Evolutionary conservation across 495 filamentous ascomycete species (phyloP).

Genomic region (Penicillium paradoxum): DNA sequence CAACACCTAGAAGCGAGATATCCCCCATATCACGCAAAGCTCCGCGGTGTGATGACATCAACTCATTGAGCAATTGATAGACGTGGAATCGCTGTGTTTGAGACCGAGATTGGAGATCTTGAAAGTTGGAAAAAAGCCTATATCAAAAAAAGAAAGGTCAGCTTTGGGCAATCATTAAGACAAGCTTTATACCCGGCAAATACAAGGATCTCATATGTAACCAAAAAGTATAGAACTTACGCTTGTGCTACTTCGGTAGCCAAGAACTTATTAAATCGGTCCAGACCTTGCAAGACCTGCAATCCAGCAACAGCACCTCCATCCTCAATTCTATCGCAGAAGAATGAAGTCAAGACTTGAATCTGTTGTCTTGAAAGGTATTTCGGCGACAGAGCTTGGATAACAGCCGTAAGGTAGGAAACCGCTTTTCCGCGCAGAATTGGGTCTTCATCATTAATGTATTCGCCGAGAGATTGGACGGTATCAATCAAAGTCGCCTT

Average conservation of each 20-base stretch:
- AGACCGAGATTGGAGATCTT: constrained; percentile 58
- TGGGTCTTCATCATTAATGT: constrained; percentile 66
- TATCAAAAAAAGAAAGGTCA: constrained; percentile 8
- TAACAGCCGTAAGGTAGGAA: constrained; percentile 62
- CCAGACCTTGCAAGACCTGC: constrained; percentile 42
- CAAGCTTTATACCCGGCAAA: neutral
- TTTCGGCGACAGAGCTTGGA: constrained; percentile 51
- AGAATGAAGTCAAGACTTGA: constrained; percentile 54
- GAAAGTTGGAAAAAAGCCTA: constrained; percentile 48
- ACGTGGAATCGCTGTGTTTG: constrained; percentile 59
- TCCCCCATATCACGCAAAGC: constrained; percentile 52
- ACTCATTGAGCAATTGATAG: constrained; percentile 56
- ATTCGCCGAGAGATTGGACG: constrained; percentile 63
- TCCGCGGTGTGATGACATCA: constrained; percentile 61
- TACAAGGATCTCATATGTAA: neutral
- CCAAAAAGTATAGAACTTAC: constrained; percentile 30
- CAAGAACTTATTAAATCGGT: constrained; percentile 47
- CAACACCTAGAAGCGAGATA: constrained; percentile 57
- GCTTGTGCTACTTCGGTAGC: constrained; percentile 44
- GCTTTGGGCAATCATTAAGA: neutral
- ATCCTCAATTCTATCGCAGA: constrained; percentile 60
- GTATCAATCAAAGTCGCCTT: constrained; percentile 61
- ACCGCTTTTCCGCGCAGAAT: constrained; percentile 60
- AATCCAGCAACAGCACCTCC: constrained; percentile 49
- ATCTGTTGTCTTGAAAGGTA: constrained; percentile 65